These are phyloP conservation scores for Phyllosticta ampelicida DNA, from an alignment of 2,329 filamentous ascomycete genomes.

Conservation along the genomic window DNA sequence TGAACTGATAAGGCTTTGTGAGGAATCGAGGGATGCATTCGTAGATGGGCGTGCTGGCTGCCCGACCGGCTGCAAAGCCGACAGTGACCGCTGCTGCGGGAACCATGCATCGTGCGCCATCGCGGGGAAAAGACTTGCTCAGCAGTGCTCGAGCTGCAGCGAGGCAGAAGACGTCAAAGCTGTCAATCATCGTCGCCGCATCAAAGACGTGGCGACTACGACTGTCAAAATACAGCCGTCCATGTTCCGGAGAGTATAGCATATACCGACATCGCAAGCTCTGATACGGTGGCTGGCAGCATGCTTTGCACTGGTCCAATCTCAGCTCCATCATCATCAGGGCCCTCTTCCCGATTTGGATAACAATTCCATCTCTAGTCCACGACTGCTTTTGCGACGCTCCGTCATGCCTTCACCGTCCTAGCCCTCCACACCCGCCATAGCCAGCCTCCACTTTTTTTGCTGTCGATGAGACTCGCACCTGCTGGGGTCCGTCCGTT, in stretches of 20 bases:
- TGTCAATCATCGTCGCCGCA: neutral
- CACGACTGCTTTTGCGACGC: conserved; percentile 2
- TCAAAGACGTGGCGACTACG: neutral
- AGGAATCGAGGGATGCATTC: neutral
- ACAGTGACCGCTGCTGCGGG: neutral
- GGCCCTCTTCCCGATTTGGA: conserved; percentile 7
- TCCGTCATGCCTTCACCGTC: conserved; percentile 11
- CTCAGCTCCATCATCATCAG: neutral
- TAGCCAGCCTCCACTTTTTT: conserved; percentile 18
- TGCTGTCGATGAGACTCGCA: neutral
- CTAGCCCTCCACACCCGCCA: conserved; percentile 19
- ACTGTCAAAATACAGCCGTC: neutral
- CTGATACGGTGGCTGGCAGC: neutral
- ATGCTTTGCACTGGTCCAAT: neutral
- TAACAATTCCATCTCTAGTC: neutral
- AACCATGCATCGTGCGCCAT: neutral
- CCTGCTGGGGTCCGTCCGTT: conserved; percentile 4
- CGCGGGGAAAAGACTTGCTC: neutral
- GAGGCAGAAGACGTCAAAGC: neutral
- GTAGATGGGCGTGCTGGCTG: neutral
- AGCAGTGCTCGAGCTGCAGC: neutral
- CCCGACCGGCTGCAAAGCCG: neutral
- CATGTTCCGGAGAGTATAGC: neutral
- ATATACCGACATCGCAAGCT: neutral
- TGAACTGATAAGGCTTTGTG: neutral